Percentiles rank a stretch among this genome's conserved stretches.
phyloP scores from a whole-genome alignment of 495 filamentous ascomycete species.

The Achaetomiella virescens region DNA sequence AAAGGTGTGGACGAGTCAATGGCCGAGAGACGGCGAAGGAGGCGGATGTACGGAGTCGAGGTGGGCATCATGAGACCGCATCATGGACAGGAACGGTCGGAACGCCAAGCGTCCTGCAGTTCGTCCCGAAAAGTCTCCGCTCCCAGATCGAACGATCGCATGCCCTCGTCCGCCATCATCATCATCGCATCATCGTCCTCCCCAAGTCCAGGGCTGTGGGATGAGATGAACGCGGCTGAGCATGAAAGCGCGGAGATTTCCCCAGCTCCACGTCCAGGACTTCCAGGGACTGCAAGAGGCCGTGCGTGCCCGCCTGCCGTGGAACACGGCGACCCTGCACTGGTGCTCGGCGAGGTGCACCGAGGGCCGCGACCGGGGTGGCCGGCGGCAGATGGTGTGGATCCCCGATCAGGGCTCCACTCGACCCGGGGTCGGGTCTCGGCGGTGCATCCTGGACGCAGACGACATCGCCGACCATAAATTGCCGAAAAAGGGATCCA shows the following conservation, averaged over 20 bases:
- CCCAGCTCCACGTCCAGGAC: background rate
- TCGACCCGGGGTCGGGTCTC: background rate
- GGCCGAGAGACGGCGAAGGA: background rate
- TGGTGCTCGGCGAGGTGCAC: slow-evolving; percentile 1
- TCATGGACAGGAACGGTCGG: background rate
- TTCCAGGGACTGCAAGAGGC: background rate
- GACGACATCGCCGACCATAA: background rate
- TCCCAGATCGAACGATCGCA: background rate
- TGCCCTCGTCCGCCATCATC: background rate
- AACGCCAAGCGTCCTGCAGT: background rate
- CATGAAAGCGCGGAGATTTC: too few species aligned
- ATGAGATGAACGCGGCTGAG: too few species aligned
- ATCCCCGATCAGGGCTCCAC: background rate
- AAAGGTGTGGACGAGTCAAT: background rate
- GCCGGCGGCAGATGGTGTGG: background rate
- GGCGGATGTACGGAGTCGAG: background rate
- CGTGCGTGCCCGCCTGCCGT: background rate
- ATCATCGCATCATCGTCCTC: background rate
- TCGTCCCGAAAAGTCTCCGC: slow-evolving; percentile 2
- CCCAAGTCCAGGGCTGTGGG: background rate
- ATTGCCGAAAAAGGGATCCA: background rate
- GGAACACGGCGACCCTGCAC: background rate
- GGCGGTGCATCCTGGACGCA: background rate
- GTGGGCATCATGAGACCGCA: background rate
- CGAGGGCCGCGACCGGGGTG: background rate